Evolutionary conservation across 345 rosid species (phyloP).

Genomic region (Eucalyptus urophylla): DNA sequence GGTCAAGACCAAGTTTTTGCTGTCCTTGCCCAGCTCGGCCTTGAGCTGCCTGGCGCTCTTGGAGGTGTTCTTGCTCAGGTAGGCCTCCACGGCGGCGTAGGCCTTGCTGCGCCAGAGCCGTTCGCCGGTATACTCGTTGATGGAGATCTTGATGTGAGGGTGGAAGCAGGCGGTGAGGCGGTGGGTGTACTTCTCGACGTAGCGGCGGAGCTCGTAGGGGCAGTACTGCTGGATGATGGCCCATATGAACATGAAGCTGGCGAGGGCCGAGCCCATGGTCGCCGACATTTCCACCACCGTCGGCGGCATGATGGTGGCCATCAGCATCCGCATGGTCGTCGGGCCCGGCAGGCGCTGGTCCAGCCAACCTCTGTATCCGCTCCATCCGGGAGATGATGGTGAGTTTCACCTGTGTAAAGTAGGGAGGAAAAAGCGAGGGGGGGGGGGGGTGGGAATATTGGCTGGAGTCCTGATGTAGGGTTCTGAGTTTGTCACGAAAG

Average conservation of each 20-base stretch:
- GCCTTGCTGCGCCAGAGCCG: conserved; percentile 40
- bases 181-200: conserved; percentile 19
- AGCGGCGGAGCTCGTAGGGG: conserved; percentile 34
- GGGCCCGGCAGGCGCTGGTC: background rate
- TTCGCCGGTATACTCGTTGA: conserved; percentile 35
- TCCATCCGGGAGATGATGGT: no score
- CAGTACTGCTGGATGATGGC: conserved; percentile 39
- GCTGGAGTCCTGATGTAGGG: background rate
- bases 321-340: background rate
- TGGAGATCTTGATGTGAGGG: conserved; percentile 33
- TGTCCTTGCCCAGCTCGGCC: conserved; percentile 32
- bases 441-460: no score
- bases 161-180: conserved; percentile 12
- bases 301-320: conserved; percentile 5
- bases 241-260: conserved; percentile 48
- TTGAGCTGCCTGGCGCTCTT: conserved; percentile 29
- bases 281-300: conserved; percentile 37
- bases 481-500: background rate
- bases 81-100: conserved; percentile 40
- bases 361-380: background rate
- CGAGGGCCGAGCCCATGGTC: conserved; percentile 45
- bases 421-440: no score
- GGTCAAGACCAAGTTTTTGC: conserved; percentile 23
- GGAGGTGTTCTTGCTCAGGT: conserved; percentile 28
- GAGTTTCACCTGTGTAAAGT: no score